Evolutionary conservation across 805 yeast species (phyloP).

Genomic region (Candida broadrunensis): DNA sequence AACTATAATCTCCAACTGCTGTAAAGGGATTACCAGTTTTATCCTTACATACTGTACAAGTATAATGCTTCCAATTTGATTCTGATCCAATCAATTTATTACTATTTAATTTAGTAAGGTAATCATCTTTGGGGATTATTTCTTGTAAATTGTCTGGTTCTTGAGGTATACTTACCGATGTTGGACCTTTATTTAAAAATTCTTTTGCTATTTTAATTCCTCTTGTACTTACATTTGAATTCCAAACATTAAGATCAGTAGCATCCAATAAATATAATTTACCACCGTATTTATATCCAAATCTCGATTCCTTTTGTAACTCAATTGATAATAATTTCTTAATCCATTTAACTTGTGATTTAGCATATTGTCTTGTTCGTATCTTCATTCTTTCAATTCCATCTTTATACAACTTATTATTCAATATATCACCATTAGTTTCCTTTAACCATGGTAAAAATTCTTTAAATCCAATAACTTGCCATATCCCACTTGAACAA

Average conservation of each 20-base stretch:
- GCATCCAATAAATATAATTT: slow-evolving; percentile 72
- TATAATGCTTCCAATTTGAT: slow-evolving; percentile 62
- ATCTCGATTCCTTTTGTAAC: slow-evolving; percentile 44
- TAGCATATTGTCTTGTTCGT: slow-evolving; percentile 83
- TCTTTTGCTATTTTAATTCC: slow-evolving; percentile 51
- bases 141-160: slow-evolving; percentile 23
- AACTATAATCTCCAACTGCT: slow-evolving; percentile 70
- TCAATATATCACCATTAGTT: slow-evolving; percentile 13
- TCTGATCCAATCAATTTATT: slow-evolving; percentile 35
- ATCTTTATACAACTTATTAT: slow-evolving; percentile 24
- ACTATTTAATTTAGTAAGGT: slow-evolving; percentile 19
- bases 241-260: slow-evolving; percentile 66
- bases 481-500: slow-evolving; percentile 80
- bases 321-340: slow-evolving; percentile 64
- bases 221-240: slow-evolving; percentile 47
- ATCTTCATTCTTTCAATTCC: slow-evolving; percentile 77
- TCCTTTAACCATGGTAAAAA: slow-evolving; percentile 66
- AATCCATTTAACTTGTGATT: slow-evolving; percentile 89
- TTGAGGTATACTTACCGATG: slow-evolving; percentile 19
- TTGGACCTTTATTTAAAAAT: slow-evolving; percentile 28
- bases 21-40: slow-evolving; percentile 53
- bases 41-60: slow-evolving; percentile 65
- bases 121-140: slow-evolving; percentile 20
- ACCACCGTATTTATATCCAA: slow-evolving; percentile 55
- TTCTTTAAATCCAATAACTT: slow-evolving; percentile 91